Conservation (phyloP, 495 filamentous ascomycete species). For the Talaromyces adpressus region DNA sequence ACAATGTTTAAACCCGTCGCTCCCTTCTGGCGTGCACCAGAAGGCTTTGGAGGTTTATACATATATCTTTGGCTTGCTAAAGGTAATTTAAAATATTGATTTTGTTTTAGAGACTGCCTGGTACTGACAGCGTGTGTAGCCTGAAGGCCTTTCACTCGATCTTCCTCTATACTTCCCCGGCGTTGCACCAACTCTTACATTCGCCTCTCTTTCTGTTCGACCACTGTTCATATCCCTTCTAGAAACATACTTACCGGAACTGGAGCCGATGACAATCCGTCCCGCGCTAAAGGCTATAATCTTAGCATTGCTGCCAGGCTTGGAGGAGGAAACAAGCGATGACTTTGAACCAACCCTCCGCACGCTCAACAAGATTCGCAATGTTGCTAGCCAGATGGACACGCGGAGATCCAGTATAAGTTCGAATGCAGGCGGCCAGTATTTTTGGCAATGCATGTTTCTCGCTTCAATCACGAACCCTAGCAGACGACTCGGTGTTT, state of each 20-base stretch:
- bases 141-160: conserved; percentile 70
- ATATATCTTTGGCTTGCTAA: conserved; percentile 63
- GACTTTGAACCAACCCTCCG: conserved; percentile 86
- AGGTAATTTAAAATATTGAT: conserved; percentile 14
- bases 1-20: conserved; percentile 86
- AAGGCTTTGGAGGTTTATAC: conserved; percentile 92
- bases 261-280: conserved; percentile 63
- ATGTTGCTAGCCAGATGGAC: conserved; percentile 49
- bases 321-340: conserved; percentile 94
- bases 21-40: conserved; percentile 97
- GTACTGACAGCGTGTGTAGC: conserved; percentile 21
- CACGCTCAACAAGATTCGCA: conserved; percentile 70
- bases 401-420: conserved; percentile 35
- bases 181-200: conserved; percentile 79
- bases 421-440: conserved; percentile 63
- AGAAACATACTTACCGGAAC: conserved; percentile 67
- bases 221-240: conserved; percentile 76
- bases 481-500: conserved; percentile 71
- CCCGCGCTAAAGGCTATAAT: conserved; percentile 87
- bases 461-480: conserved; percentile 84
- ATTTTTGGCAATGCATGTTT: conserved; percentile 98
- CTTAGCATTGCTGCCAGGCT: conserved; percentile 75
- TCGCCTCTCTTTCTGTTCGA: conserved; percentile 84
- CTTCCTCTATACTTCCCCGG: conserved; percentile 85
- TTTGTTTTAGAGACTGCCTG: neutral